Evolutionary conservation across 1,139 yeast species (phyloP).

Genomic region (Scheffersomyces lignicola): DNA sequence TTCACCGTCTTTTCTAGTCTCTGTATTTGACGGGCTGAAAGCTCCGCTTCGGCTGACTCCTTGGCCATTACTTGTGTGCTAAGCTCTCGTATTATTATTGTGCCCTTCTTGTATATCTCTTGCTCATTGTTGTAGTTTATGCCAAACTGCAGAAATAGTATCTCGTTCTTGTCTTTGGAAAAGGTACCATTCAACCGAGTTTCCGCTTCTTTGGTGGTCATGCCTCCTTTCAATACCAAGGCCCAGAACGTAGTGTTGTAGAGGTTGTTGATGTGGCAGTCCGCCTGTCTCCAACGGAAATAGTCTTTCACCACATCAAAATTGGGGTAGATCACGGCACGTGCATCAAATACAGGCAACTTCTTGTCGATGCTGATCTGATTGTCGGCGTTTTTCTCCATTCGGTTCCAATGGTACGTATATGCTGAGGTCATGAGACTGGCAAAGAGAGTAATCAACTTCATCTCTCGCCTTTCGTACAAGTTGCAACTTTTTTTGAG

Average conservation of each 20-base stretch:
- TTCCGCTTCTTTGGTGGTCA: constrained; percentile 80
- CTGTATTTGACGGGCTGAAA: constrained; percentile 50
- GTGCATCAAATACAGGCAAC: constrained; percentile 86
- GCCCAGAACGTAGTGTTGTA: constrained; percentile 95
- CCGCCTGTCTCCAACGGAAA: constrained; percentile 94
- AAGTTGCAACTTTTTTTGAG: constrained; percentile 59
- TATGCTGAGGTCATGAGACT: constrained; percentile 81
- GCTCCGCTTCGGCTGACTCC: constrained; percentile 12
- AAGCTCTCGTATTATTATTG: constrained; percentile 62
- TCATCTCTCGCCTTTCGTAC: constrained; percentile 80
- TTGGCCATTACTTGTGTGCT: constrained; percentile 16
- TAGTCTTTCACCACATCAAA: constrained; percentile 67
- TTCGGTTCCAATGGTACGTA: constrained; percentile 59
- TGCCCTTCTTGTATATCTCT: constrained; percentile 86
- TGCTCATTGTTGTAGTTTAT: constrained; percentile 90
- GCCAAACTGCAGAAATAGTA: constrained; percentile 72
- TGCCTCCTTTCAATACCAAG: constrained; percentile 67
- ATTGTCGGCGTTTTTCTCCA: constrained; percentile 16
- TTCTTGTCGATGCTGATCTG: constrained; percentile 22
- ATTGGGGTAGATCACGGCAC: constrained; percentile 86
- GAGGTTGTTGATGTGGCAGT: constrained; percentile 91
- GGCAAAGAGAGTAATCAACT: constrained; percentile 77
- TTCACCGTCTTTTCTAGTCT: constrained; percentile 47
- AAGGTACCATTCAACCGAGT: constrained; percentile 69
- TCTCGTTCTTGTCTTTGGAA: constrained; percentile 83